A percentile compares a stretch with the other conserved stretches of the same genome.
phyloP scores from a whole-genome alignment of 495 filamentous ascomycete species.

The Hypoxylon intermedium region DNA sequence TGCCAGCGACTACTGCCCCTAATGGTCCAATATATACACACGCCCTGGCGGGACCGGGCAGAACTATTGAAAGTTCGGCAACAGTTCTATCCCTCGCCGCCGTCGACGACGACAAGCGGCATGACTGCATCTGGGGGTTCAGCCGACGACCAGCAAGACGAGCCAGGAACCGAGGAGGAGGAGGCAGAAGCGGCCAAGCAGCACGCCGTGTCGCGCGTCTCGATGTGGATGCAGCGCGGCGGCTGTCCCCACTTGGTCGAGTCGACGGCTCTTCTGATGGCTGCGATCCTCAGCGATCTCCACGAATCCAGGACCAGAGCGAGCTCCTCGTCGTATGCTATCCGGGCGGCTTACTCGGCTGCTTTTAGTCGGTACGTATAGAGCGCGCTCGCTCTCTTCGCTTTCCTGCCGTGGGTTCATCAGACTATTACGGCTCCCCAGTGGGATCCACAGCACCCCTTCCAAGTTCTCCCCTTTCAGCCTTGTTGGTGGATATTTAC shows the following conservation, averaged over 20 bases:
- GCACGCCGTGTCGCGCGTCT: slow-evolving; percentile 56
- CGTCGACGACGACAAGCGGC: slow-evolving; percentile 4
- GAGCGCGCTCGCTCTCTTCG: slow-evolving; percentile 1
- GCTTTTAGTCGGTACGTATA: slow-evolving; percentile 56
- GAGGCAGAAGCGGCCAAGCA: slow-evolving; percentile 33
- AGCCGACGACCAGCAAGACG: slow-evolving; percentile 3
- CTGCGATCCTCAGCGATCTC: slow-evolving; percentile 73
- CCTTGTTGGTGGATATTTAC: slow-evolving; percentile 7
- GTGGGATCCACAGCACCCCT: no score
- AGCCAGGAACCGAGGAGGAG: slow-evolving; percentile 20
- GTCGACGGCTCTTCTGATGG: slow-evolving; percentile 77
- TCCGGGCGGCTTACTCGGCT: slow-evolving; percentile 55
- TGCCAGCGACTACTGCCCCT: neutral
- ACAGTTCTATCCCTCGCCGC: slow-evolving; percentile 65
- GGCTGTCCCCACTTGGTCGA: slow-evolving; percentile 82
- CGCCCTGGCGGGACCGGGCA: slow-evolving; percentile 73
- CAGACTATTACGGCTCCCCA: slow-evolving; percentile 4
- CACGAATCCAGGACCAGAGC: slow-evolving; percentile 52
- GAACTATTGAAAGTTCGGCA: slow-evolving; percentile 72
- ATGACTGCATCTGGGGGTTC: slow-evolving; percentile 5
- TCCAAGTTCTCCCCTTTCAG: slow-evolving; percentile 5
- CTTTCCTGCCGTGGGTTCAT: slow-evolving; percentile 13
- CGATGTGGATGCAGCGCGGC: slow-evolving; percentile 69
- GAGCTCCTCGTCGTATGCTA: slow-evolving; percentile 48
- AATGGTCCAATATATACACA: slow-evolving; percentile 80